Percentiles rank a stretch among this genome's conserved stretches.
These are phyloP conservation scores for Schoenoplectus triqueter DNA, from an alignment of 202 grass and related monocot species.

Conservation along the genomic window DNA sequence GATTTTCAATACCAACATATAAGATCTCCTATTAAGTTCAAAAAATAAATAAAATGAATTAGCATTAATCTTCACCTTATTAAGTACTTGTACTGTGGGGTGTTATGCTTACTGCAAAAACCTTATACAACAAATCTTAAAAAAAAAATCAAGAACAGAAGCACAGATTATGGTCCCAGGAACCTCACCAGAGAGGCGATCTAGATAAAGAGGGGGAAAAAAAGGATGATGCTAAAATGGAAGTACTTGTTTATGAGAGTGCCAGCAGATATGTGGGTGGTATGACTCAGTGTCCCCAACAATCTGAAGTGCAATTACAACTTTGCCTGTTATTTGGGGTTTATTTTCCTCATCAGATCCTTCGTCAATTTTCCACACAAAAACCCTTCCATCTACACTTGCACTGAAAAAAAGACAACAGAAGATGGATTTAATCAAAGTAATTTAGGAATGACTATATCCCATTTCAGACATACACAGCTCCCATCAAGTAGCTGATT, in stretches of 20 bases:
- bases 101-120: not conserved
- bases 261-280: constrained; percentile 97
- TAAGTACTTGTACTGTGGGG: not conserved
- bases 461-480: not conserved
- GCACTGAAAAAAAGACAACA: constrained; percentile 56
- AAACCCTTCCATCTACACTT: constrained; percentile 86
- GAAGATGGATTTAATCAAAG: constrained; percentile 20
- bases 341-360: constrained; percentile 80
- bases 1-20: constrained; percentile 84
- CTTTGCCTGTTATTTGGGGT: constrained; percentile 82
- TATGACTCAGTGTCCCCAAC: constrained; percentile 68
- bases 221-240: constrained; percentile 30
- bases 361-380: constrained; percentile 96
- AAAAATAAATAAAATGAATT: constrained; percentile 15
- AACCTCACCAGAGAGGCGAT: not conserved
- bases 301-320: constrained; percentile 77
- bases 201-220: constrained; percentile 15
- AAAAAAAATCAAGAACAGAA: constrained; percentile 8
- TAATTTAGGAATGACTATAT: constrained; percentile 2
- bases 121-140: not conserved
- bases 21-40: constrained; percentile 67
- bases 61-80: constrained; percentile 19
- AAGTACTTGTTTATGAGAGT: constrained; percentile 96
- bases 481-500: not conserved
- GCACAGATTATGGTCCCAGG: not conserved